These are phyloP conservation scores for Rhynchospora breviuscula DNA, from an alignment of 176 grass and related monocot species.

Conservation along the genomic window DNA sequence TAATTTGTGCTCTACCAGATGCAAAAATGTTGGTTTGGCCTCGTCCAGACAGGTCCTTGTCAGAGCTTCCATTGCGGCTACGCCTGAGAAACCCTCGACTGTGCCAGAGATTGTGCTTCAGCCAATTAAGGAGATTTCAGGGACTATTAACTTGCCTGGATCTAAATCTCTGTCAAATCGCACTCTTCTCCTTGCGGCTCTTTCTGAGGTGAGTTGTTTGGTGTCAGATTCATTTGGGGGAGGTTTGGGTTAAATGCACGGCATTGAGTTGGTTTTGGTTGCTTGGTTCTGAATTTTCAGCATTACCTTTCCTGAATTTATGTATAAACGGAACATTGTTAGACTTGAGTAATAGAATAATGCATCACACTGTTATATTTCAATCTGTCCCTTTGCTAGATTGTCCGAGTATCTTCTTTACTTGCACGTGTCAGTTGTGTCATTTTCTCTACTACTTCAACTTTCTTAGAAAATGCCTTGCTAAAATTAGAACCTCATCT, in stretches of 20 bases:
- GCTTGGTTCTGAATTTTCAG: background rate
- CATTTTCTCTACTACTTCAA: background rate
- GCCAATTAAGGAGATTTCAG: conserved; percentile 92
- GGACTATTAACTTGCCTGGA: conserved; percentile 71
- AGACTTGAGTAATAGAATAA: background rate
- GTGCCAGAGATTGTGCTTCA: conserved; percentile 76
- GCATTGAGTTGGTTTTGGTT: no score
- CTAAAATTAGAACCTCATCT: background rate
- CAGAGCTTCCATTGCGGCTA: conserved; percentile 34
- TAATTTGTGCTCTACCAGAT: background rate
- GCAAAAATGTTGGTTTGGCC: background rate
- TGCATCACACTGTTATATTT: background rate
- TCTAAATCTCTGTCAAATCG: conserved; percentile 98
- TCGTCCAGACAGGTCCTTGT: background rate
- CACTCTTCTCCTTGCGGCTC: conserved; percentile 86
- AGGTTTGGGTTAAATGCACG: no score
- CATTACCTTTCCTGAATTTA: background rate
- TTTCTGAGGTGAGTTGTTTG: conserved; percentile 62
- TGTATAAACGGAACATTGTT: background rate
- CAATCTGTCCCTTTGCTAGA: background rate
- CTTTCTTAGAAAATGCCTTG: background rate
- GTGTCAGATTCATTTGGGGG: background rate
- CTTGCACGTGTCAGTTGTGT: background rate
- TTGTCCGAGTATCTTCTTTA: background rate
- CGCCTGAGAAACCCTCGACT: conserved; percentile 41